Percentiles rank a stretch among this genome's conserved stretches.
Conservation (phyloP, 2,329 filamentous ascomycete genomes). For the Metarhizium guizhouense region DNA sequence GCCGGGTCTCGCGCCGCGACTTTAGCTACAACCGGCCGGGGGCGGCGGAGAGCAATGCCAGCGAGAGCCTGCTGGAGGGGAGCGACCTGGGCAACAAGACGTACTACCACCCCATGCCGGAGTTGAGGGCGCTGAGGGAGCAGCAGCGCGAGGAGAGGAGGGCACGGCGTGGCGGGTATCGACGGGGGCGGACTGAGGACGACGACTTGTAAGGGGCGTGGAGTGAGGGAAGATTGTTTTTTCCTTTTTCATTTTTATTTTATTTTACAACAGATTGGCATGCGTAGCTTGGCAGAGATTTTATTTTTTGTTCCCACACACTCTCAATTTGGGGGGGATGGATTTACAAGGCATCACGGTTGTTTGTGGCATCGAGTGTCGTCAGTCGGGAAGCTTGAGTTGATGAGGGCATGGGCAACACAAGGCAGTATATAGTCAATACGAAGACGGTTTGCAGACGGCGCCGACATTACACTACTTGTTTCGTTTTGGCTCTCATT, state of each 20-base stretch:
- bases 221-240: background rate
- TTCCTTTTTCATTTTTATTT: no score
- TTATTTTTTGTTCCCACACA: no score
- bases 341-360: no score
- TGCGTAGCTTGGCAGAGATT: background rate
- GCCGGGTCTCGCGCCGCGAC: slow-evolving; percentile 36
- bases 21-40: slow-evolving; percentile 44
- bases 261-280: background rate
- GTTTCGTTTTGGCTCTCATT: no score
- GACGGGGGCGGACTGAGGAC: slow-evolving; percentile 24
- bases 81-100: slow-evolving; percentile 49
- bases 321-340: no score
- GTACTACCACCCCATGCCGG: slow-evolving; percentile 47
- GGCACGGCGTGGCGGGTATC: slow-evolving; percentile 24
- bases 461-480: no score
- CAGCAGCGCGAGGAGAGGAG: slow-evolving; percentile 24
- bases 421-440: no score
- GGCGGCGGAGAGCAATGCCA: slow-evolving; percentile 22
- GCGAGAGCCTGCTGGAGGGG: slow-evolving; percentile 21
- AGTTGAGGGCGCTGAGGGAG: slow-evolving; percentile 28
- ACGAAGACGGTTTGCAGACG: no score
- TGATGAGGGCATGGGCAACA: no score
- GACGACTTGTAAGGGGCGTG: slow-evolving; percentile 9
- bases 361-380: no score
- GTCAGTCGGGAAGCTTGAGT: no score